Percentiles rank a stretch among this genome's conserved stretches.
Evolutionary conservation across 495 filamentous ascomycete species (phyloP).

Genomic region (Penicillium pulvis): DNA sequence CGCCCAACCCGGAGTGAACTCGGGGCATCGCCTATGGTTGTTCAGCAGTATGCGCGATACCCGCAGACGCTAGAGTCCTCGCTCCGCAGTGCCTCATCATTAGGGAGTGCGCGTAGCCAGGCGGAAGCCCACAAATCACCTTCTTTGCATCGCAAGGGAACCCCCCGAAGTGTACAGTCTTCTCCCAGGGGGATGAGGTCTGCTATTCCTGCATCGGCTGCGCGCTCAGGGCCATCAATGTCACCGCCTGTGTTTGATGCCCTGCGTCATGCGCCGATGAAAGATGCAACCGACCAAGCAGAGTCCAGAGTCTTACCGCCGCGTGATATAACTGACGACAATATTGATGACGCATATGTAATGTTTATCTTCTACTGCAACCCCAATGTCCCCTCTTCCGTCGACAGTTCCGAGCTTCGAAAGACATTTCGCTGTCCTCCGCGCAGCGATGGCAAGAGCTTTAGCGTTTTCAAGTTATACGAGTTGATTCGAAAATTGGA

Average conservation of each 20-base stretch:
- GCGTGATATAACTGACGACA: conserved; percentile 66
- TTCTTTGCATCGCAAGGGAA: conserved; percentile 44
- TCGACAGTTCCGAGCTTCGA: conserved; percentile 71
- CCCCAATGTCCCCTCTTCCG: conserved; percentile 69
- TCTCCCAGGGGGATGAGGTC: conserved; percentile 43
- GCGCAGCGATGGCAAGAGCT: conserved; percentile 89
- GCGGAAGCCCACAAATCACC: conserved; percentile 43
- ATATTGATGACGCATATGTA: conserved; percentile 86
- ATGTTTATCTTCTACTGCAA: conserved; percentile 92
- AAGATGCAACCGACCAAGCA: conserved; percentile 38
- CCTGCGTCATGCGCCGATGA: conserved; percentile 32
- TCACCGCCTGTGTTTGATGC: conserved; percentile 45
- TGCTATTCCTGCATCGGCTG: conserved; percentile 31
- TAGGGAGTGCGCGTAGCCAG: conserved; percentile 45
- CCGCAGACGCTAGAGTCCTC: conserved; percentile 42
- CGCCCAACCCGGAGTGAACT: conserved; percentile 36
- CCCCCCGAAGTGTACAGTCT: conserved; percentile 47
- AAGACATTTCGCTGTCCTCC: conserved; percentile 83
- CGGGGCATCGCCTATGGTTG: conserved; percentile 35
- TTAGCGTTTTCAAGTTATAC: conserved; percentile 80
- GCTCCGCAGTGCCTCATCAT: conserved; percentile 46
- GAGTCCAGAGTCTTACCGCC: conserved; percentile 61
- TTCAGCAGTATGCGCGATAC: conserved; percentile 50
- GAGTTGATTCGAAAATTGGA: conserved; percentile 83
- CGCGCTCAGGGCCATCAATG: conserved; percentile 42